These are phyloP conservation scores for Suillus brevipes DNA, from an alignment of 768 basidiomycete species.

Conservation along the genomic window DNA sequence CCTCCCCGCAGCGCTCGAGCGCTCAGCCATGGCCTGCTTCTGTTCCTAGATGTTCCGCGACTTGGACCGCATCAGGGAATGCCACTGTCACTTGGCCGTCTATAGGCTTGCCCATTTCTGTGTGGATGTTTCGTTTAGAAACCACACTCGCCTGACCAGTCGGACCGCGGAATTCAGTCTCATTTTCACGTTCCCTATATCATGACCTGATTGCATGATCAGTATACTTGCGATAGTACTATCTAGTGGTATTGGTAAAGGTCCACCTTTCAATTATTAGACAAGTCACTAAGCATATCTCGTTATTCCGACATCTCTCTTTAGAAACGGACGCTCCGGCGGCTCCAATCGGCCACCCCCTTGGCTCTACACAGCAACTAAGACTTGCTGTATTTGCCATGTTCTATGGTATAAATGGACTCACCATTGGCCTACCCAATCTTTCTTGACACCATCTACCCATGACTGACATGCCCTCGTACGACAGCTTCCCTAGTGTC, in stretches of 20 bases:
- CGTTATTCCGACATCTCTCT: constrained; percentile 1
- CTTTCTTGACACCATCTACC: background rate
- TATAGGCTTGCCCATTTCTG: background rate
- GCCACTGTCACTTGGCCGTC: constrained; percentile 4
- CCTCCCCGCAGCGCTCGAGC: background rate
- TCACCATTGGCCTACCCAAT: background rate
- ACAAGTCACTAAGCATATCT: background rate
- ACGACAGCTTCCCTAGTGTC: background rate
- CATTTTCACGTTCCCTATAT: background rate
- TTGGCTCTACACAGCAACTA: constrained; percentile 7
- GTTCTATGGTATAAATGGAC: background rate
- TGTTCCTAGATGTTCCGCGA: constrained; percentile 1
- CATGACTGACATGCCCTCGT: background rate
- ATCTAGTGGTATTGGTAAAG: background rate
- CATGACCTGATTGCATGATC: background rate
- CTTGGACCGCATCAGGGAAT: background rate
- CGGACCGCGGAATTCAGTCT: background rate
- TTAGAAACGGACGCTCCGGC: background rate
- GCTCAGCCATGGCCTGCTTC: constrained; percentile 5
- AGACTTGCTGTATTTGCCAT: background rate
- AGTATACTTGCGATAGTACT: background rate
- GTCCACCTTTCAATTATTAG: background rate
- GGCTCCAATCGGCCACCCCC: constrained; percentile 2
- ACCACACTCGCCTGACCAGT: background rate
- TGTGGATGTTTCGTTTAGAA: background rate